Evolutionary conservation across 2,329 filamentous ascomycete genomes (phyloP), one percentile per base, ranked within the genome.

Genomic region (Phaeosphaeria sp.): DNA sequence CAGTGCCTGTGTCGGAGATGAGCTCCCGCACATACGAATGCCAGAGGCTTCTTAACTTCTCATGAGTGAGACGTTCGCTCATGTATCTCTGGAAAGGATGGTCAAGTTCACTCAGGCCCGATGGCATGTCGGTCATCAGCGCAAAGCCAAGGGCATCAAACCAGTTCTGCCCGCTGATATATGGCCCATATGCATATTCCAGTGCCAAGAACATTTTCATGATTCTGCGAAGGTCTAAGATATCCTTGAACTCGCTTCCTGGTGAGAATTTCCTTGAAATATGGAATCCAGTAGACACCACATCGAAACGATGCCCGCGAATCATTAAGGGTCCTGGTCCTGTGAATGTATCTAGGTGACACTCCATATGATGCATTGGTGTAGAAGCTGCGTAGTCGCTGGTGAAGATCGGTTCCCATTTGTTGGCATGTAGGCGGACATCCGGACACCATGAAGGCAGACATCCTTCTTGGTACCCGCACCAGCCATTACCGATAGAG

Each of bases 371-470:
- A 18, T 53, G 51, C 20, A 53, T n/a, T 8, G 44, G 25, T 11
- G 21, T 47, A 20, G 43, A 53, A 15, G 51, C 45, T 18, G 30
- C 27, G 21, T 53, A 53, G 43, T 53, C 51, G 2, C 13, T n/a
- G 7, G 18, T 18, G 21, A 53, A 53, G 7, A 53, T 42, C 9
- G 51, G 51, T 18, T 42, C n/a, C 51, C 51, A 53, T 15, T 46
- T 13, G 2, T 53, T 20, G 8, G 20, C 15, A 25, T 25, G 5
- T 3, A 20, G n/a, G 18, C 51, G 51, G 6, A 53, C 13, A 1
- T 53, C 51, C 20, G 51, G 51, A 20, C 27, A 46, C 51, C 51
- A 53, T 25, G 51, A 53, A 3, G 43, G 43, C 1, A 53, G 43
- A 20, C 17, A 13, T n/a, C 47, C 21, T 5, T 53, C 44, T 18